These are phyloP conservation scores for Daldinia caldariorum DNA, from an alignment of 495 filamentous ascomycete species.

Conservation along the genomic window DNA sequence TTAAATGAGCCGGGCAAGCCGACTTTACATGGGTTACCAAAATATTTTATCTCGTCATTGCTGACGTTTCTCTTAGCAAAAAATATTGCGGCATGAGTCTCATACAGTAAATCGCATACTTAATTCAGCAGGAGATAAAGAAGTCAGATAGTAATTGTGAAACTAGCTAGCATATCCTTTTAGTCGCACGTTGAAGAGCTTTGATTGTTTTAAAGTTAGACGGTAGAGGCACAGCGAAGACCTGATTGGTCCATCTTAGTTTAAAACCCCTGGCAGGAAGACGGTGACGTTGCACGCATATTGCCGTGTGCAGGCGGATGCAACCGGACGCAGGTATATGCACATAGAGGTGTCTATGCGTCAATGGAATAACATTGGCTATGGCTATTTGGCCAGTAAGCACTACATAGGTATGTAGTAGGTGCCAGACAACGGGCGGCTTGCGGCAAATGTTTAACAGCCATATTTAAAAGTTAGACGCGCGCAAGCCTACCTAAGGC, in stretches of 20 bases:
- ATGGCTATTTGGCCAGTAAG: background rate
- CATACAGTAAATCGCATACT: conserved; percentile 4
- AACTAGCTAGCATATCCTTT: conserved; percentile 23
- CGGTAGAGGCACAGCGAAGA: conserved; percentile 22
- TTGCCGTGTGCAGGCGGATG: background rate
- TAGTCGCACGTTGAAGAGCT: conserved; percentile 33
- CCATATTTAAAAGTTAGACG: conserved; percentile 2
- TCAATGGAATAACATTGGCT: conserved; percentile 13
- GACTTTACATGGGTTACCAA: background rate
- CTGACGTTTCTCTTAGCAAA: background rate
- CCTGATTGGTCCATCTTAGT: conserved; percentile 8
- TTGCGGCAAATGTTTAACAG: background rate
- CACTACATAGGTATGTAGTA: too few species aligned
- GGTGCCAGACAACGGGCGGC: background rate
- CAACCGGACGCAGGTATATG: background rate
- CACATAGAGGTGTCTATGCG: conserved; percentile 5
- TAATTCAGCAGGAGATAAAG: conserved; percentile 12
- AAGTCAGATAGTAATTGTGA: conserved; percentile 29
- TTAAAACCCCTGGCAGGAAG: background rate
- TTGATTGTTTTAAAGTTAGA: conserved; percentile 26
- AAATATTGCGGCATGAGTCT: background rate
- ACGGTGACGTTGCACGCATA: conserved; percentile 7
- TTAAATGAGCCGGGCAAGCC: background rate
- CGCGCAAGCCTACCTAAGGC: background rate
- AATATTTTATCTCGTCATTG: background rate